phyloP scores from a whole-genome alignment of 257 asterid genomes.

The Coffea eugenioides region DNA sequence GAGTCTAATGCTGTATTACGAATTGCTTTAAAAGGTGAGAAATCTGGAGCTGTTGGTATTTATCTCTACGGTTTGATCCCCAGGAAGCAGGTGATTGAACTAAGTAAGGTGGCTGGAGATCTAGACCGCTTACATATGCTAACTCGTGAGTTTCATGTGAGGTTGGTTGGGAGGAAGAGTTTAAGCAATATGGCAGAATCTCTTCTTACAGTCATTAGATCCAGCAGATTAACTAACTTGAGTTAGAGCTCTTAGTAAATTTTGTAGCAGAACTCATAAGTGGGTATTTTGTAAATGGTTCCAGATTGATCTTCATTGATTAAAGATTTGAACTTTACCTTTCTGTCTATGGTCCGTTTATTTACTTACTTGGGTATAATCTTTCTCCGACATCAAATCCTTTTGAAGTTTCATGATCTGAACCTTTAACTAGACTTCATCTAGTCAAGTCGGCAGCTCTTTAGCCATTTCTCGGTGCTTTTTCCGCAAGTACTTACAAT shows the following conservation, averaged over 20 bases:
- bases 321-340: not conserved
- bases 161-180: slow-evolving; percentile 58
- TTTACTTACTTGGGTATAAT: too few relatives aligned
- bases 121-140: slow-evolving; percentile 55
- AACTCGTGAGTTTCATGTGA: slow-evolving; percentile 44
- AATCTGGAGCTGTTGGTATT: slow-evolving; percentile 26
- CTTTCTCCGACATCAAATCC: too few relatives aligned
- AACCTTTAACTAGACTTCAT: too few relatives aligned
- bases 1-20: slow-evolving; percentile 59
- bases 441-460: too few relatives aligned
- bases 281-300: not conserved
- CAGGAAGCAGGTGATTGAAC: slow-evolving; percentile 60
- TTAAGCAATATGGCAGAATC: slow-evolving; percentile 51
- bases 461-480: too few relatives aligned
- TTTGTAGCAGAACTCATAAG: not conserved
- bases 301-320: not conserved
- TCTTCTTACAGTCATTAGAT: slow-evolving; percentile 52
- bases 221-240: slow-evolving; percentile 27
- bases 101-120: slow-evolving; percentile 60
- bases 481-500: too few relatives aligned
- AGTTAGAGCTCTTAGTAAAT: not conserved
- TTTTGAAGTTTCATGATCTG: too few relatives aligned
- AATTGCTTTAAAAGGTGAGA: slow-evolving; percentile 46
- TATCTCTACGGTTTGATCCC: slow-evolving; percentile 58
- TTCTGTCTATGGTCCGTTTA: not conserved